Base-by-base conservation (phyloP, 2,329 filamentous ascomycete species). In the Pseudogymnoascus sp. region DNA sequence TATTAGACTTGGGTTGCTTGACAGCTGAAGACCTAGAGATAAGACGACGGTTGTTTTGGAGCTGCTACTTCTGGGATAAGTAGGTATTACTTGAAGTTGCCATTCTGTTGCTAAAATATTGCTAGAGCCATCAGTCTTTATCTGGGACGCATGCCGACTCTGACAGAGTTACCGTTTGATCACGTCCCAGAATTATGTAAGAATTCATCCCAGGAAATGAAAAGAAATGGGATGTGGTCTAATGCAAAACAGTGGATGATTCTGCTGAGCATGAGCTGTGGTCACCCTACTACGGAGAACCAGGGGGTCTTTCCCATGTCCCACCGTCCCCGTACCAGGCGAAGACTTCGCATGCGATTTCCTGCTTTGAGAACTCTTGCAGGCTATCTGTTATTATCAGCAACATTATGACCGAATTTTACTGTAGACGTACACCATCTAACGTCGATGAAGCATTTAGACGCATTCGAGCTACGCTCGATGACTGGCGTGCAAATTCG, bases 61-160 rank as follows among this genome's bases (percentile, higher is more conserved):
- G 81, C 65, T 85, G 82, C 66, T 85, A 83, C 67, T 81, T 83
- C 68, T 85, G 82, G 83, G 83, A 85, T 66, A 86, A 85, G 33
- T 36, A 36, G 33, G 33, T 36, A 36, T 36, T 36, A 36, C 33
- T 36, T 36, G 8, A 36, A 10, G 33, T 36, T 36, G 10, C 10
- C 33, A 36, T 36, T 36, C 33, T 36, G 33, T 36, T 36, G 33
- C 33, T 36, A 36, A 36, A 13, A 11, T 36, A 36, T 36, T 36
- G 33, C 10, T 13, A 36, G 33, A 68, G 41, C 84, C 59, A 79
- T 85, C 37, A 82, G 80, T 24, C 68, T 85, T 6, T 85, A 85
- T 68, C 79, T 85, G 59, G 82, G 83, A 7, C 75, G 84, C 60
- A 78, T 85, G 36, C 61, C 63, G 11, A 36, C 60, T 60, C 36